Percentiles rank a stretch among this genome's conserved stretches.
Conservation (phyloP, 2,329 filamentous ascomycete genomes). For the Paradendryphiella salina region DNA sequence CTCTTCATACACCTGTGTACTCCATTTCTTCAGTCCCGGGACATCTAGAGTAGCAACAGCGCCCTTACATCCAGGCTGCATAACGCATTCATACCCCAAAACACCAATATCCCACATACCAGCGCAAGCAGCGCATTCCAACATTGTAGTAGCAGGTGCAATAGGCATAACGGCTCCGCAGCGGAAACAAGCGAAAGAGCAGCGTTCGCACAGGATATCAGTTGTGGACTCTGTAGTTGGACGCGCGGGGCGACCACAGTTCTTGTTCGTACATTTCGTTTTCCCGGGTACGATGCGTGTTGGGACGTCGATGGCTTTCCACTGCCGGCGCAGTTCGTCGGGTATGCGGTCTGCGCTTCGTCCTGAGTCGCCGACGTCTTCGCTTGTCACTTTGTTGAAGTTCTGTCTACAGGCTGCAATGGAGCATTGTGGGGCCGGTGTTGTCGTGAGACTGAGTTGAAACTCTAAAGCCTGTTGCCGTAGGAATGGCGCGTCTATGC, state of each 20-base stretch:
- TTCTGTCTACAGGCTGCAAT: slow-evolving; percentile 37
- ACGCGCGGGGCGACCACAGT: slow-evolving; percentile 41
- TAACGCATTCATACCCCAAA: slow-evolving; percentile 45
- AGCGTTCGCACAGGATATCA: slow-evolving; percentile 46
- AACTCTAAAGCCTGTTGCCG: slow-evolving; percentile 38
- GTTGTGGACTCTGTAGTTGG: slow-evolving; percentile 10
- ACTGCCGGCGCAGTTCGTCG: slow-evolving; percentile 38
- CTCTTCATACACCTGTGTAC: slow-evolving; percentile 12
- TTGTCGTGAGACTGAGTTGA: slow-evolving; percentile 34
- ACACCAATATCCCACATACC: slow-evolving; percentile 45
- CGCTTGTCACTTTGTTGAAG: slow-evolving; percentile 38
- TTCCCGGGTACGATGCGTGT: slow-evolving; percentile 29
- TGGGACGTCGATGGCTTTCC: slow-evolving; percentile 19
- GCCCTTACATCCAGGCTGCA: slow-evolving; percentile 12
- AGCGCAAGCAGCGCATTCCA: slow-evolving; percentile 41
- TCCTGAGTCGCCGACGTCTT: slow-evolving; percentile 48
- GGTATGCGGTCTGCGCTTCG: slow-evolving; percentile 50
- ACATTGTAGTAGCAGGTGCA: slow-evolving; percentile 12
- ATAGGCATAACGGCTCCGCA: slow-evolving; percentile 38
- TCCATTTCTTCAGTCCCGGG: slow-evolving; percentile 21
- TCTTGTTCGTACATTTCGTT: slow-evolving; percentile 34
- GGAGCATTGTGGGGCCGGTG: slow-evolving; percentile 26
- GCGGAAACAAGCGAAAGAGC: slow-evolving; percentile 49
- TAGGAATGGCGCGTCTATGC: slow-evolving; percentile 31
- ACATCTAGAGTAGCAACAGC: slow-evolving; percentile 6